phyloP scores from a whole-genome alignment of 179 eudicot genomes.

The Amaranthus tricolor region DNA sequence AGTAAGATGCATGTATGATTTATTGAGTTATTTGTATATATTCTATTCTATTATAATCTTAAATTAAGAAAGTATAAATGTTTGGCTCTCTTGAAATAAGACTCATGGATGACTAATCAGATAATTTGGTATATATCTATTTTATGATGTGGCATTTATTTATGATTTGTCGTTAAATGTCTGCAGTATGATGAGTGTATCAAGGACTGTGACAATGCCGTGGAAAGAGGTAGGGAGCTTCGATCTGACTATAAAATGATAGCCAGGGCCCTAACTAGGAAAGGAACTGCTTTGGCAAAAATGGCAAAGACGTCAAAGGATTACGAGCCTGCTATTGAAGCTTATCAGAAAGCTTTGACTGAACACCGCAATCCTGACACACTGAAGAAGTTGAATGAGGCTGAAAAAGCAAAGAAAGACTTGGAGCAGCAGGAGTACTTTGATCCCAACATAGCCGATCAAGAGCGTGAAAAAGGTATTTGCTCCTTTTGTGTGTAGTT shows the following conservation, averaged over 20 bases:
- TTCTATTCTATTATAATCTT: no score
- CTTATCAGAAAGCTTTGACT: constrained; percentile 86
- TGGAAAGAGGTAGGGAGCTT: constrained; percentile 93
- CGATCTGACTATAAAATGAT: constrained; percentile 90
- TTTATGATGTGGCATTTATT: background rate
- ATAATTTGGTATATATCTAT: background rate
- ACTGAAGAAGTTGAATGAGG: constrained; percentile 82
- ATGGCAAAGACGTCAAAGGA: constrained; percentile 78
- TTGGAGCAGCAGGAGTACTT: constrained; percentile 85
- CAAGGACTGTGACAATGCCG: constrained; percentile 87
- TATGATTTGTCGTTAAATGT: background rate
- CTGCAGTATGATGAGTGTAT: constrained; percentile 83
- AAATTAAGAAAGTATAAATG: no score
- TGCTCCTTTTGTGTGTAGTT: background rate
- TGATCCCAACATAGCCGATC: constrained; percentile 79
- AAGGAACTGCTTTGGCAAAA: constrained; percentile 85
- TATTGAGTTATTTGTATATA: no score
- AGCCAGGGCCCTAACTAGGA: constrained; percentile 89
- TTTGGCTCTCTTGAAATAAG: no score
- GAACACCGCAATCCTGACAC: constrained; percentile 96
- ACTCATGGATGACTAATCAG: no score
- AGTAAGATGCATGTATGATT: no score
- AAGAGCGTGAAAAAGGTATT: constrained; percentile 92
- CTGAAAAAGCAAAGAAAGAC: constrained; percentile 90
- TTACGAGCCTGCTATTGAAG: constrained; percentile 80